Base-by-base conservation (phyloP, 1,139 yeast species). In the Lodderomyces beijingensis region DNA sequence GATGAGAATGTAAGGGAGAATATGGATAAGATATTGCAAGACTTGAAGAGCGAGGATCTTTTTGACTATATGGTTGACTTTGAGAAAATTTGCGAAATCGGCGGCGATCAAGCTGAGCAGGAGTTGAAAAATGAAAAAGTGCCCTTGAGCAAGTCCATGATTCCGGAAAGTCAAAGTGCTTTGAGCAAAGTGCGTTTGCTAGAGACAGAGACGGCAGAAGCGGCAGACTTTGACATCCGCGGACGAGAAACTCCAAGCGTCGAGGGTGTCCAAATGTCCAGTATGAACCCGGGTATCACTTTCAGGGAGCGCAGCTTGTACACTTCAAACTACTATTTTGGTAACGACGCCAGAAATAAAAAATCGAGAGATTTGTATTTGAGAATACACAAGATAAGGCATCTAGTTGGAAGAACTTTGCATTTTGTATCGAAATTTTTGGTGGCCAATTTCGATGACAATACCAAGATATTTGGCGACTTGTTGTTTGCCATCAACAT, bases 401-500 rank as follows among this genome's bases (percentile, higher is more conserved):
- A 72, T 20, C 54, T 65, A 31, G 69, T 88, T 28, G 96, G 96
- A 0, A 65, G 68, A 37, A 64, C 77, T 36, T 68, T 91, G 35
- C 95, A 86, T 48, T 63, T 67, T 5, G 60, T 85, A 13, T 72
- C 70, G 43, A 51, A 60, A 24, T 75, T 72, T 44, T 54, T 88
- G 41, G 49, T 57, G 3, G 54, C 63, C 3, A 59, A 73, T 35
- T 73, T 73, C 36, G 78, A 74, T 35, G 88, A 84, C 42, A 83
- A 86, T 42, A 74, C 86, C n/a, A 75, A 77, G 12, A 57, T 85
- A 13, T 74, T 80, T 53, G 78, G 78, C 45, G 77, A 79, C 28
- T 66, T 82, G 31, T 58, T 88, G 30, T 77, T 78, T 49, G 81
- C 81, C 2, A 55, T 83, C 34, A 79, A 83, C 45, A 77, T 83